Conservation (phyloP, 331 rosid species). For the Erythrophleum ivorense region DNA sequence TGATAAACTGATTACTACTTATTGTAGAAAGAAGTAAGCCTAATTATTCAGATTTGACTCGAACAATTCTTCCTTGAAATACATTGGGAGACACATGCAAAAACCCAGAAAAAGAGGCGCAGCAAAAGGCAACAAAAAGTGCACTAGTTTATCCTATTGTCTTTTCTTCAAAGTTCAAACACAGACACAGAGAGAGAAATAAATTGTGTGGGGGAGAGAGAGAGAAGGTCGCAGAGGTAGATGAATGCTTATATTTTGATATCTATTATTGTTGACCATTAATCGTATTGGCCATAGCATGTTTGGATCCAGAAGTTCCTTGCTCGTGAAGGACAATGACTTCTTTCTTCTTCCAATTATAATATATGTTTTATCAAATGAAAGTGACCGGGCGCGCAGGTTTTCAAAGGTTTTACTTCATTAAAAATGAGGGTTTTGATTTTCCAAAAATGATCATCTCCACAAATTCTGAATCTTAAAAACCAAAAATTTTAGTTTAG, state of each 20-base stretch:
- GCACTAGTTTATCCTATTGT: neutral
- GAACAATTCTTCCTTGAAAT: neutral
- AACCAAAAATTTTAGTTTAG: neutral
- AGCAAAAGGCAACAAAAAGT: constrained; percentile 19
- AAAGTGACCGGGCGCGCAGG: constrained; percentile 37
- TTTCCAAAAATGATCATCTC: constrained; percentile 2
- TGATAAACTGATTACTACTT: neutral
- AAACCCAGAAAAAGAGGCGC: neutral
- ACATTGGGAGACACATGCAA: neutral
- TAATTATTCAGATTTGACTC: neutral
- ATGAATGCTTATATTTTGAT: constrained; percentile 18
- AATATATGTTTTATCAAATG: constrained; percentile 29
- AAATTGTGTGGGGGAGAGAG: neutral
- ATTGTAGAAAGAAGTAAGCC: neutral
- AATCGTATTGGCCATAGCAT: constrained; percentile 22
- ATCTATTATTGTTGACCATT: constrained; percentile 36
- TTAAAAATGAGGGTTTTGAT: constrained; percentile 38
- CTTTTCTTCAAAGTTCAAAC: no score
- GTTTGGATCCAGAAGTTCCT: constrained; percentile 26
- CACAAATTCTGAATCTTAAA: constrained; percentile 39
- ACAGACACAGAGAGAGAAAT: constrained; percentile 5
- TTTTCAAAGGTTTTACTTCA: constrained; percentile 40
- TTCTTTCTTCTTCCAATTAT: neutral
- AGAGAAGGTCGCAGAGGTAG: neutral
- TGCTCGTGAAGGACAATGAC: constrained; percentile 39